Evolutionary conservation across 768 basidiomycete genomes (phyloP).

Genomic region (Leccinellum rugosiceps): DNA sequence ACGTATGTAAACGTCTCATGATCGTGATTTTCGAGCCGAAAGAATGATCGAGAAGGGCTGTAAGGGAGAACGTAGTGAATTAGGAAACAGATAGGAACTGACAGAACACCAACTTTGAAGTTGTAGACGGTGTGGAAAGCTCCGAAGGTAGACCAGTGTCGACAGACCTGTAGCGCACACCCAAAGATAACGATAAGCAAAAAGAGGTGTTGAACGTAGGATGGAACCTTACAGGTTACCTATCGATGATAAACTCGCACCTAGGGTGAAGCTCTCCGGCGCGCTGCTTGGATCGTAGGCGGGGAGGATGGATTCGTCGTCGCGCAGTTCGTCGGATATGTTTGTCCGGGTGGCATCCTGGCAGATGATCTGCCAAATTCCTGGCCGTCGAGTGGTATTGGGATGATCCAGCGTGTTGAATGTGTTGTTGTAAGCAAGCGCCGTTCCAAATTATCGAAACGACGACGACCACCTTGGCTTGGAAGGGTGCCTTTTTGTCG

Average conservation of each 20-base stretch:
- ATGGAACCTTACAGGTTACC: slow-evolving; percentile 2
- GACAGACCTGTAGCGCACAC: slow-evolving; percentile 4
- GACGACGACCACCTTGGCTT: background rate
- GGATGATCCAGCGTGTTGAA: slow-evolving; percentile 13
- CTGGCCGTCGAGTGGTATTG: slow-evolving; percentile 7
- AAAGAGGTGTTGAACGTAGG: background rate
- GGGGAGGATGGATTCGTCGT: slow-evolving; percentile 19
- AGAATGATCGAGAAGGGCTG: slow-evolving; percentile 21
- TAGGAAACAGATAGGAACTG: background rate
- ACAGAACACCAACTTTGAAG: slow-evolving; percentile 10
- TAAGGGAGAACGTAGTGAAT: slow-evolving; percentile 12
- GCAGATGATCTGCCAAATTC: slow-evolving; percentile 23
- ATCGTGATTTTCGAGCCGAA: slow-evolving; percentile 23
- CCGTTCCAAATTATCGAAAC: background rate
- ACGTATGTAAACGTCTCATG: slow-evolving; percentile 36
- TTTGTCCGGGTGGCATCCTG: slow-evolving; percentile 10
- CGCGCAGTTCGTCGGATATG: background rate
- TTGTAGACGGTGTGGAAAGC: background rate
- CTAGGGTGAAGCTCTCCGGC: background rate
- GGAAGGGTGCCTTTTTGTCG: background rate
- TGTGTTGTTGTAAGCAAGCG: background rate
- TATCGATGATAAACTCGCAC: background rate
- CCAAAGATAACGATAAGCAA: background rate
- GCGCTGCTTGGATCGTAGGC: slow-evolving; percentile 16
- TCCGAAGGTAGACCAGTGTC: slow-evolving; percentile 9